These are phyloP conservation scores for Pleurotus salmoneostramineus DNA, from an alignment of 768 basidiomycete species.

Conservation along the genomic window DNA sequence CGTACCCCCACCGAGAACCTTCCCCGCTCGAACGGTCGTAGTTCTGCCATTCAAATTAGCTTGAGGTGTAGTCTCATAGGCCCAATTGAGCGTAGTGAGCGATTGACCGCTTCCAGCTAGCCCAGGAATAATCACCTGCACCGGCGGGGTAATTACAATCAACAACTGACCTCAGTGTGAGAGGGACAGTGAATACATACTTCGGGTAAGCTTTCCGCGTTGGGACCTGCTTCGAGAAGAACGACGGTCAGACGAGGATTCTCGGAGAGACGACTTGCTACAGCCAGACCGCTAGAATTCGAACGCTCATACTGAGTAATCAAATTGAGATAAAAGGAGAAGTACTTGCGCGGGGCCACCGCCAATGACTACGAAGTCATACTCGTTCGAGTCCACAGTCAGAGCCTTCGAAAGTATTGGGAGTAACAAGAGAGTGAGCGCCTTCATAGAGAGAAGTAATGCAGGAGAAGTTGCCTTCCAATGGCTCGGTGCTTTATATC, in stretches of 20 bases:
- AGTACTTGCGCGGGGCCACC: slow-evolving; percentile 26
- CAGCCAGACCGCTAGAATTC: slow-evolving; percentile 23
- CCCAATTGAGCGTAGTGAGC: slow-evolving; percentile 44
- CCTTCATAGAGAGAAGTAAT: too few relatives aligned
- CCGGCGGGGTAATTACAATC: too few relatives aligned
- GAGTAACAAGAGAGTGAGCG: too few relatives aligned
- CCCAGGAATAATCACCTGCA: slow-evolving; percentile 26
- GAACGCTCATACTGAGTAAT: background rate
- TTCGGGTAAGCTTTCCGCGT: slow-evolving; percentile 29
- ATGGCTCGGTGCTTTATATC: too few relatives aligned
- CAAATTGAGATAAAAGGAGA: too few relatives aligned
- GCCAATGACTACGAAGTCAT: slow-evolving; percentile 29
- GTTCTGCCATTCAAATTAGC: slow-evolving; percentile 31
- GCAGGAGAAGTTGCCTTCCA: too few relatives aligned
- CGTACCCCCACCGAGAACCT: slow-evolving; percentile 57
- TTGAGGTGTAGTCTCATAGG: slow-evolving; percentile 42
- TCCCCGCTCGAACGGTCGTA: slow-evolving; percentile 31
- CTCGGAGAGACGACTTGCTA: slow-evolving; percentile 33
- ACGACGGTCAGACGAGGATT: slow-evolving; percentile 22
- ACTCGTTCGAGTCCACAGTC: background rate
- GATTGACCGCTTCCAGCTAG: slow-evolving; percentile 23
- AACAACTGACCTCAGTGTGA: too few relatives aligned
- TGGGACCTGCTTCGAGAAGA: slow-evolving; percentile 35
- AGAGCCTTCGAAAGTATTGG: too few relatives aligned
- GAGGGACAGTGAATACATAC: slow-evolving; percentile 14